Evolutionary conservation across 768 basidiomycete species (phyloP).

Genomic region (Leccinum uliginosum): DNA sequence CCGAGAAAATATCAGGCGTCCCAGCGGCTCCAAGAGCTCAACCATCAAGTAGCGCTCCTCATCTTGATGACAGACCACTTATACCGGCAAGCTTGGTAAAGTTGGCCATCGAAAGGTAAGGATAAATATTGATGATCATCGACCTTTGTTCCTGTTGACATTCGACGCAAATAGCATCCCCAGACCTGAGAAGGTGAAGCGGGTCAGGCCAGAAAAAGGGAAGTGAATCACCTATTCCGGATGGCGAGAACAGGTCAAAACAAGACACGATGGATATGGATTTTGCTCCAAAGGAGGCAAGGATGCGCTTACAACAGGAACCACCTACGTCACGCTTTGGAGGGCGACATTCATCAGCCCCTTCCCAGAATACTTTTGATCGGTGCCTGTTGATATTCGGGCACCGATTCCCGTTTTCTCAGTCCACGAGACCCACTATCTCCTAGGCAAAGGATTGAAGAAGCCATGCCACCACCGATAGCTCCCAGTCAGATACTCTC

Average conservation of each 20-base stretch:
- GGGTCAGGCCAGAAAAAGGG: constrained; percentile 40
- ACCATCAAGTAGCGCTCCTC: constrained; percentile 30
- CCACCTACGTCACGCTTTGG: constrained; percentile 17
- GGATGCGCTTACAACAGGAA: constrained; percentile 19
- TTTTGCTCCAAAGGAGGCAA: constrained; percentile 23
- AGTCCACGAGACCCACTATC: constrained; percentile 35
- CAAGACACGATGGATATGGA: constrained; percentile 38
- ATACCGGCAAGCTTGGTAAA: constrained; percentile 42
- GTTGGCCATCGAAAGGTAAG: constrained; percentile 64
- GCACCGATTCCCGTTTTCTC: constrained; percentile 13
- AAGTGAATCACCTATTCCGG: constrained; percentile 33
- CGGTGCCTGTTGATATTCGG: constrained; percentile 16
- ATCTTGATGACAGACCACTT: constrained; percentile 29
- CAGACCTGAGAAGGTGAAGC: constrained; percentile 74
- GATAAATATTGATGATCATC: neutral
- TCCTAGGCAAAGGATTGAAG: constrained; percentile 39
- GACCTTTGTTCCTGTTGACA: constrained; percentile 5
- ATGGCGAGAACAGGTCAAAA: constrained; percentile 26
- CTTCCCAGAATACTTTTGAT: constrained; percentile 13
- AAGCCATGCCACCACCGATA: constrained; percentile 72
- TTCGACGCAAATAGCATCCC: constrained; percentile 48
- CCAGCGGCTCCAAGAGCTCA: constrained; percentile 55
- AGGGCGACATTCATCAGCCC: constrained; percentile 11
- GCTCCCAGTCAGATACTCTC: constrained; percentile 75
- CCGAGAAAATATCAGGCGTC: constrained; percentile 32